Percentiles rank a stretch among this genome's conserved stretches.
phyloP scores from a whole-genome alignment of 164 flowering plant species.

The grape (Vitis vinifera) region ASM3070453v1 NC_081811.1:25100501-25101000 shows the following conservation, averaged over 20 bases:
- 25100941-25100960: neutral
- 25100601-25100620: neutral
- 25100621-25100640: neutral
- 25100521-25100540: constrained; percentile 26
- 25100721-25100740: constrained; percentile 16
- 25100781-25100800: constrained; percentile 35
- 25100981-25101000: neutral
- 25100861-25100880: constrained; percentile 7
- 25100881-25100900: constrained; percentile 6
- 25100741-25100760: constrained; percentile 7
- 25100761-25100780: constrained; percentile 44
- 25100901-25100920: neutral
- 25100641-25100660: neutral
- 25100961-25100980: neutral
- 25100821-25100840: constrained; percentile 46
- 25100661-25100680: neutral
- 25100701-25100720: constrained; percentile 29
- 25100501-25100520: constrained; percentile 27
- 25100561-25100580: neutral
- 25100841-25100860: neutral
- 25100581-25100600: constrained; percentile 1
- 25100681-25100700: constrained; percentile 17
- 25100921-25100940: neutral
- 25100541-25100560: neutral
- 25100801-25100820: constrained; percentile 33